Evolutionary conservation across 768 basidiomycete genomes (phyloP).

Genomic region (Auriculariales sp.): DNA sequence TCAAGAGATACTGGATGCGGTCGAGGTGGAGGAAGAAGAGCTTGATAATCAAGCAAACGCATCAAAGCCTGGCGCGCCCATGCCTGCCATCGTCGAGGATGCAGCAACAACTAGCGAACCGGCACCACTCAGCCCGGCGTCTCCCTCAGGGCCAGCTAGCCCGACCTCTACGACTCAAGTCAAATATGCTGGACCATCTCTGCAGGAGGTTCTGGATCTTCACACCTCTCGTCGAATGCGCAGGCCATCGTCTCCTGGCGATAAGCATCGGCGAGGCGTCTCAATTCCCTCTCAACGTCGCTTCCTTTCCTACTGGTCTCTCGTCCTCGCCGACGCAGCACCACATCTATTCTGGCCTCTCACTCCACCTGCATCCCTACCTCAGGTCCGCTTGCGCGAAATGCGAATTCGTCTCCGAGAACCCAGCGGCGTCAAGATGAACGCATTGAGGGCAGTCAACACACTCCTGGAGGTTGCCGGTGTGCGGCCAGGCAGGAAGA

Average conservation of each 20-base stretch:
- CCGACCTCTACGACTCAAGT: background rate
- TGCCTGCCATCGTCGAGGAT: background rate
- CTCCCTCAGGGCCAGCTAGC: too few relatives aligned
- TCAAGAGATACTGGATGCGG: slow-evolving; percentile 30
- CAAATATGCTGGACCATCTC: slow-evolving; percentile 14
- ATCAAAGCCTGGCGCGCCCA: background rate
- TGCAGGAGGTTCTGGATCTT: slow-evolving; percentile 46
- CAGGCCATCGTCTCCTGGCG: slow-evolving; percentile 15
- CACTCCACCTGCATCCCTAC: slow-evolving; percentile 12
- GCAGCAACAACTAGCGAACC: background rate
- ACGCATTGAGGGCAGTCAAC: slow-evolving; percentile 43
- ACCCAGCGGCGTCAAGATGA: slow-evolving; percentile 32
- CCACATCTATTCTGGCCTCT: slow-evolving; percentile 35
- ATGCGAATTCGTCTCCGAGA: slow-evolving; percentile 49
- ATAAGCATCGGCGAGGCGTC: slow-evolving; percentile 37
- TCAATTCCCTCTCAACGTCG: slow-evolving; percentile 73
- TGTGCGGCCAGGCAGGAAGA: slow-evolving; percentile 7
- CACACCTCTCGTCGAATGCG: slow-evolving; percentile 66
- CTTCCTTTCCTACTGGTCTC: slow-evolving; percentile 67
- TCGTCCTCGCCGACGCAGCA: slow-evolving; percentile 39
- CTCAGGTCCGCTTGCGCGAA: slow-evolving; percentile 40
- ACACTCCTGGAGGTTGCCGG: slow-evolving; percentile 28
- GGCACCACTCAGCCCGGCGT: too few relatives aligned
- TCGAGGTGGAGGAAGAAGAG: slow-evolving; percentile 9
- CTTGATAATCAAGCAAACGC: background rate